These are phyloP conservation scores for Pinus taeda DNA, from an alignment of 75 land plant genomes.

Conservation along the genomic window DNA sequence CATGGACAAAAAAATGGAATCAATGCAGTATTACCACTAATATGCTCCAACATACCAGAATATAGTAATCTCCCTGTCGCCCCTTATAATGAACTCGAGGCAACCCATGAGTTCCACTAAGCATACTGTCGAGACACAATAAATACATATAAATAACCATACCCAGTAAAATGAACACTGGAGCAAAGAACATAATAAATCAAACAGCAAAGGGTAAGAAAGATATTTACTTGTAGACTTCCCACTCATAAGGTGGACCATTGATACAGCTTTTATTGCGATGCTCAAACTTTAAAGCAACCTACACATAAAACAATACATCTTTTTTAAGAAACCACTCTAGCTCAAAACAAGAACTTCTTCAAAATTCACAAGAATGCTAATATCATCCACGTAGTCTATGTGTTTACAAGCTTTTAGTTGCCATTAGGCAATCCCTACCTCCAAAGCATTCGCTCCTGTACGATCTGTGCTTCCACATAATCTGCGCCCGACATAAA, in stretches of 20 bases:
- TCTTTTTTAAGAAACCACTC: neutral
- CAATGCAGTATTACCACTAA: neutral
- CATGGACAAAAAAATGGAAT: too few species aligned
- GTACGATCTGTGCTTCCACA: constrained; percentile 38
- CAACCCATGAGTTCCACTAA: constrained; percentile 83
- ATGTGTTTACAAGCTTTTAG: neutral
- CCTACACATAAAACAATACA: constrained; percentile 7
- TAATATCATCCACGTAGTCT: neutral
- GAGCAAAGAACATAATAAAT: neutral
- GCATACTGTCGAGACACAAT: constrained; percentile 35
- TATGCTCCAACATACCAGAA: constrained; percentile 42
- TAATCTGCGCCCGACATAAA: constrained; percentile 42
- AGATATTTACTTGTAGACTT: constrained; percentile 21
- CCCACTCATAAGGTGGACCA: constrained; percentile 38
- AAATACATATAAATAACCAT: constrained; percentile 5
- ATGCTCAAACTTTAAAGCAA: constrained; percentile 32
- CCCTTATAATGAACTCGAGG: constrained; percentile 89
- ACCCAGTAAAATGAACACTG: neutral
- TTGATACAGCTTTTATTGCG: constrained; percentile 22
- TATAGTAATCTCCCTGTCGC: constrained; percentile 87
- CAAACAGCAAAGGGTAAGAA: neutral
- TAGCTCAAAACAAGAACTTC: neutral
- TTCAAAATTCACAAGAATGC: neutral
- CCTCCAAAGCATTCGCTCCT: constrained; percentile 49
- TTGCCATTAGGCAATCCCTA: neutral